phyloP scores from a whole-genome alignment of 352 stramenopile species.

The Blastocystis sp. region DNA sequence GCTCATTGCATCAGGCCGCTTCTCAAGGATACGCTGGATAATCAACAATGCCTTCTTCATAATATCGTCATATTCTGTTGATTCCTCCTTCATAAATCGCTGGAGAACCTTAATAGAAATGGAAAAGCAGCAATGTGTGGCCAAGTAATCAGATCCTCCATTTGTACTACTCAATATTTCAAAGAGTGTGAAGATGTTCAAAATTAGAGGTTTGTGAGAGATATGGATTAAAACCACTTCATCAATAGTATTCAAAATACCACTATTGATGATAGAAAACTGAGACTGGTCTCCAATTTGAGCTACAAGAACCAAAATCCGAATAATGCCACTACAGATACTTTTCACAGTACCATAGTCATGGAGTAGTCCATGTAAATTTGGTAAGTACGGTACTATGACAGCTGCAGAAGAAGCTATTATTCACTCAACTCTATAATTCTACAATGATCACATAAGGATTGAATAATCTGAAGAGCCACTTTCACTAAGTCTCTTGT shows the following conservation, averaged over 20 bases:
- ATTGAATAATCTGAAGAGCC: background rate
- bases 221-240: background rate
- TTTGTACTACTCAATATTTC: background rate
- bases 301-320: background rate
- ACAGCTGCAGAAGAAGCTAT: background rate
- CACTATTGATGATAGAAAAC: slow-evolving; percentile 3
- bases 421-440: background rate
- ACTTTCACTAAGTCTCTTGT: background rate
- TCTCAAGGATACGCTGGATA: background rate
- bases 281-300: slow-evolving; percentile 26
- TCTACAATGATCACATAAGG: background rate
- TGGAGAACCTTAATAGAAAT: background rate
- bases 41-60: background rate
- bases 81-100: background rate
- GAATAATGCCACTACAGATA: slow-evolving; percentile 17
- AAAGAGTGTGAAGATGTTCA: slow-evolving; percentile 31
- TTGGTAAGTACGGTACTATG: slow-evolving; percentile 6
- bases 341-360: background rate
- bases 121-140: background rate
- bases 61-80: background rate
- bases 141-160: background rate
- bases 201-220: background rate
- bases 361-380: background rate
- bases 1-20: background rate
- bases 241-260: slow-evolving; percentile 15